These are phyloP conservation scores for Platanus orientalis DNA, from an alignment of 164 flowering plant genomes.

Conservation along the genomic window DNA sequence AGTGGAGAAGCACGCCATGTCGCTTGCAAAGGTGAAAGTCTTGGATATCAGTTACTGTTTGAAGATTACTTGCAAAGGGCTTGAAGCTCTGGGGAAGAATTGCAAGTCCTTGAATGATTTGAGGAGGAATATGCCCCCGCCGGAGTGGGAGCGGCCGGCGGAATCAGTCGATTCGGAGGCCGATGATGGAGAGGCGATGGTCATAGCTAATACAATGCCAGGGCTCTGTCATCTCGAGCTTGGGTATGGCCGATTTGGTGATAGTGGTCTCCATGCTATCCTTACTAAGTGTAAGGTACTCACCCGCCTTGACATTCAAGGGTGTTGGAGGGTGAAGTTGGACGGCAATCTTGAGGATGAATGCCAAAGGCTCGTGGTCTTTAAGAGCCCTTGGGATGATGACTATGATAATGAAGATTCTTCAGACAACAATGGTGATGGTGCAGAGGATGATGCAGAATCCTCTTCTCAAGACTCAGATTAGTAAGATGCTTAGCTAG, in stretches of 20 bases:
- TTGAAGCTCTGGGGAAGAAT: constrained; percentile 20
- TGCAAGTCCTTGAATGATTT: constrained; percentile 27
- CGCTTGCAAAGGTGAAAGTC: constrained; percentile 17
- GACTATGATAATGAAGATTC: constrained; percentile 9
- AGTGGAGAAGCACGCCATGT: constrained; percentile 17
- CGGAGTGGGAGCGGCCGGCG: neutral
- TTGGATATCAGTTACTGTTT: constrained; percentile 33
- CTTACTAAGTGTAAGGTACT: constrained; percentile 25
- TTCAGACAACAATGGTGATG: constrained; percentile 11
- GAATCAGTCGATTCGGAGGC: neutral
- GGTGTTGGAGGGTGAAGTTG: constrained; percentile 25
- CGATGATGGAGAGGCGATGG: constrained; percentile 28
- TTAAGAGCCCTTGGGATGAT: constrained; percentile 21
- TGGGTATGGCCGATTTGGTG: constrained; percentile 23
- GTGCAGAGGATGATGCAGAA: neutral
- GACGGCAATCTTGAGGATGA: constrained; percentile 21
- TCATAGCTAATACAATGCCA: constrained; percentile 30
- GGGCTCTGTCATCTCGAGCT: constrained; percentile 26
- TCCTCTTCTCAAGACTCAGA: constrained; percentile 4
- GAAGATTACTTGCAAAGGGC: constrained; percentile 23
- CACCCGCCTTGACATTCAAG: constrained; percentile 27
- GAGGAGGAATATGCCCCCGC: constrained; percentile 30
- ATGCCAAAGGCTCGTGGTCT: constrained; percentile 13
- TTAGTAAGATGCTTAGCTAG: neutral
- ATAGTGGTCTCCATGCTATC: constrained; percentile 26